Evolutionary conservation across 73 alveolate species (phyloP), one percentile per base, ranked within the genome.

Genomic region (Breviolum minutum): DNA sequence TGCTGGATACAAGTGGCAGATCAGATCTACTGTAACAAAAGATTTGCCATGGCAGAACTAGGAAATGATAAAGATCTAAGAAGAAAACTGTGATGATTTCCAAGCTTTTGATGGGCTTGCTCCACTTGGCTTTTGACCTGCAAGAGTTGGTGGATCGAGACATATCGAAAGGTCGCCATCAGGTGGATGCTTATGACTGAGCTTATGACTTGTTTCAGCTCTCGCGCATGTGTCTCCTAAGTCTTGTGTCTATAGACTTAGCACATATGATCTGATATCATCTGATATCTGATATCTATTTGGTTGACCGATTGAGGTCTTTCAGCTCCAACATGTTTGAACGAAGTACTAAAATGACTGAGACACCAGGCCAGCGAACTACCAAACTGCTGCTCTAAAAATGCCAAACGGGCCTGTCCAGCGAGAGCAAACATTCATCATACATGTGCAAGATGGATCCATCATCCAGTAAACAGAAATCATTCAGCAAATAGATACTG

Each of bases 31-130:
- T n/a, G n/a, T n/a, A n/a, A n/a, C 77, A 22, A 17, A 22, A 22
- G 77, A 17, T 14, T 68, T 68, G 77, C 24, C 77, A 68, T 22
- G 24, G 6, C 77, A 68, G 24, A 14, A 68, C 77, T 16, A n/a
- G 32, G 26, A 17, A 79, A 8, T 62, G 66, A 40, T 40, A 40
- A 40, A 40, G 3, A 40, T 40, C 64, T 32, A n/a, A 79, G 87
- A 10, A 6, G 16, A n/a, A 32, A 27, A 30, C 87, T 79, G n/a
- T 79, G 87, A 16, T 27, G 87, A 30, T 79, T 79, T 17, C 87
- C 87, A 62, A 79, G 87, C 64, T 79, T 79, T 32, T 79, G 87
- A 32, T 79, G 87, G 64, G 87, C 87, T 8, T 79, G 87, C n/a
- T 79, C 87, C 24, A 79, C 87, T 32, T 79, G 87, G 66, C 87